A percentile compares a stretch with the other conserved stretches of the same genome.
phyloP scores from a whole-genome alignment of 176 grass and related monocot species.

The Zoysia pacifica region DNA sequence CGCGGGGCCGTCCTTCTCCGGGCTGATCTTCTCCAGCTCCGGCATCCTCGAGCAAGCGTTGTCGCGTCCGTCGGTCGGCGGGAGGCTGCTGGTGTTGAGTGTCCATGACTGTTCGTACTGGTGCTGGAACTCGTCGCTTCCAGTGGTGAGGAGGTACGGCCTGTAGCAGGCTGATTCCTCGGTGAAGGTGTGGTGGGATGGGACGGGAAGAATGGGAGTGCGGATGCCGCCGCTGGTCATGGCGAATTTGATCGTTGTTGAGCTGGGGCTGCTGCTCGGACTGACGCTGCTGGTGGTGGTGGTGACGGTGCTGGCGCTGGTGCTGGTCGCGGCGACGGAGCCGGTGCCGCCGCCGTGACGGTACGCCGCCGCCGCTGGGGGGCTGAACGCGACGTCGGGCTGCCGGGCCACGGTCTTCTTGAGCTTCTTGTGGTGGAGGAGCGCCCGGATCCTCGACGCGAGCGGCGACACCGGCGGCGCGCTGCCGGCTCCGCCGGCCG shows the following conservation, averaged over 20 bases:
- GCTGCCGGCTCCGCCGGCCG: neutral
- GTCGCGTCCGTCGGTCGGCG: neutral
- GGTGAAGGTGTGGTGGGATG: neutral
- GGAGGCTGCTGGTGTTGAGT: constrained; percentile 27
- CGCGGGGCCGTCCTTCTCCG: constrained; percentile 48
- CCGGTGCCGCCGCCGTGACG: neutral
- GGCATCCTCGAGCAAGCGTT: constrained; percentile 10
- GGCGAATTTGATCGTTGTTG: constrained; percentile 35
- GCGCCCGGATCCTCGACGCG: constrained; percentile 47
- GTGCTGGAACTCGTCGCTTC: constrained; percentile 33
- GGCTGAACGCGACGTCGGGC: constrained; percentile 9
- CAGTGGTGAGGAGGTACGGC: constrained; percentile 15
- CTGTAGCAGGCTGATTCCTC: constrained; percentile 27
- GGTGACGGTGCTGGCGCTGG: constrained; percentile 11
- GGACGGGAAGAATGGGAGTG: neutral
- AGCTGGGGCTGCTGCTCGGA: constrained; percentile 22
- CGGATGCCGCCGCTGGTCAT: constrained; percentile 17
- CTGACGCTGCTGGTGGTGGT: neutral
- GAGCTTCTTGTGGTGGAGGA: constrained; percentile 61
- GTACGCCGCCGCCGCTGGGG: neutral
- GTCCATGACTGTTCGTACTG: constrained; percentile 39
- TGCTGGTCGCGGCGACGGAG: neutral
- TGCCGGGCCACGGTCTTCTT: constrained; percentile 13
- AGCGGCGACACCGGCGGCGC: constrained; percentile 40
- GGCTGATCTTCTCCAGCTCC: constrained; percentile 44